Evolutionary conservation across 2,329 filamentous ascomycete genomes (phyloP), one percentile per base, ranked within the genome.

Genomic region (Penicillium sp.): DNA sequence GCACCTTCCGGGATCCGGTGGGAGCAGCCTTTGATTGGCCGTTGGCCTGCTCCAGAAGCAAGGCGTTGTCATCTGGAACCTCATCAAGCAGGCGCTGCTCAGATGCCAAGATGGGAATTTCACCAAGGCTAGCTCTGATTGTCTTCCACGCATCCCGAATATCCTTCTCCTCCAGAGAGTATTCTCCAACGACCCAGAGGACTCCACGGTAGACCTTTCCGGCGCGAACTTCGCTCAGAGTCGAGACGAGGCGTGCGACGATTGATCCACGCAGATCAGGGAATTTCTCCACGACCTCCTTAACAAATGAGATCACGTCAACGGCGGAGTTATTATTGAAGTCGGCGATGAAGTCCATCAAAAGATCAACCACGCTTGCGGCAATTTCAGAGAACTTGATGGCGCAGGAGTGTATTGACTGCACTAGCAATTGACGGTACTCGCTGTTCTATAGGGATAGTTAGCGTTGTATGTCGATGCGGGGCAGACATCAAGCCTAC

Each of bases 331-430:
- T 89, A 69, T 96, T 97, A 80, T 96, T 97, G 73, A 97, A 97
- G 73, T 99, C 94, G 48, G 90, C 91, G 68, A 99, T 97, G 72
- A 97, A 97, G 75, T 99, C 94, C 94, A 99, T 99, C 50, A 99
- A 83, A 42, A 97, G 84, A 61, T 94, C 94, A 50, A 99, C 94
- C 14, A 99, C 94, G 69, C 91, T 97, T 43, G 93, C 90, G 24
- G 94, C 94, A 58, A 99, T 93, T 75, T 99, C 93, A 10, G 94
- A 97, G 79, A 97, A 97, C 72, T 96, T 97, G 81, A 99, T 97
- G 65, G 94, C 94, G 74, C 94, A 97, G 72, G 95, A 92, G 74
- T 99, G 94, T 69, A 99, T 99, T 36, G 92, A 91, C 74, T 97
- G 92, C 63, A 99, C 97, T 57, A 99, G 83, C 8, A 99, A 83